Base-by-base conservation (phyloP, 768 basidiomycete genomes). In the Lepiota subincarnata region DNA sequence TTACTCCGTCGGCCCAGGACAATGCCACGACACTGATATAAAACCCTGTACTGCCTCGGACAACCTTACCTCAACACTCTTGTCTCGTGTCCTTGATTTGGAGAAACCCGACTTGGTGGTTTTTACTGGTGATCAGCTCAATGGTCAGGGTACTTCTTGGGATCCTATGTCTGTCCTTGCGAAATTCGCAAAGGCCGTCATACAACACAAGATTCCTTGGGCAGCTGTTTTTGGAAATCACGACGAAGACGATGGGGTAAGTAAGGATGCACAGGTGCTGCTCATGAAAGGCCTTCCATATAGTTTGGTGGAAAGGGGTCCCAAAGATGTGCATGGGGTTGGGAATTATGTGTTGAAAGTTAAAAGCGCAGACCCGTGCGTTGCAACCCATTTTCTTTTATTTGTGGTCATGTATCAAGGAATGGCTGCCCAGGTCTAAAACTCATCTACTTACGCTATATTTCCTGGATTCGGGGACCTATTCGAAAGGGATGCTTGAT, bases 181-280 rank as follows among this genome's bases (percentile, higher is more conserved):
- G 12, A 98, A 98, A 69, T 95, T 95, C 62, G 84, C 92, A 0
- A 75, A 73, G 26, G 82, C 84, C 0, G 90, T 89, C 4, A 87
- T 86, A 12, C 81, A 85, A 11, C 79, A 84, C 43, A 69, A 77
- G 18, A 87, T 96, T 35, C 89, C 95, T 0, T 99, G 95, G 95
- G 83, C 92, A 3, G 87, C 85, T 0, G 79, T 98, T 2, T 95
- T 98, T 67, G 96, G 96, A 1, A 98, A 99, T 63, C 96, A 99
- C 67, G 96, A 98, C 60, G 80, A 83, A 40, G 88, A 94, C 55
- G 77, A 82, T 46, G 87, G 86, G 59, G 75, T 60, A 55, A 60
- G 70, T 24, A 83, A 85, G 57, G 80, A 77, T 26, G 77, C 82
- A 14, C 91, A 95, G 62, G 64, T 92, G 55, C 71, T 73, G 56